Evolutionary conservation across 371 early-diverging fungal species (phyloP).

Genomic region (Mucor sp.): DNA sequence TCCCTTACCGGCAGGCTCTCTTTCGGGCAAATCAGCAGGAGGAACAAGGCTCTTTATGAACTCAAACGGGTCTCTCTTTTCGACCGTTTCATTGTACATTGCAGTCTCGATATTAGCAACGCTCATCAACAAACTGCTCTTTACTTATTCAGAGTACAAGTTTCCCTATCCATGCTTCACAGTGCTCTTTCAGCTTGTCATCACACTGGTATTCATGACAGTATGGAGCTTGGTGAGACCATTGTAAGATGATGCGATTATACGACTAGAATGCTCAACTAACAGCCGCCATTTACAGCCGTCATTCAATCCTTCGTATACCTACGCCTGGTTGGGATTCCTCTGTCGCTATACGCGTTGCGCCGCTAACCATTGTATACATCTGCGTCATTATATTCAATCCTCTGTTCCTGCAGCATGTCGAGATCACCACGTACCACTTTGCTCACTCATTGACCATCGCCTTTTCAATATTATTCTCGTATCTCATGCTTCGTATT

Average conservation of each 20-base stretch:
- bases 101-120: conserved; percentile 54
- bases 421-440: conserved; percentile 63
- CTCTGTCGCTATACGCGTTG: conserved; percentile 45
- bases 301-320: conserved; percentile 18
- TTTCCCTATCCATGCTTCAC: conserved; percentile 65
- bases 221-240: conserved; percentile 44
- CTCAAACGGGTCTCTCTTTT: conserved; percentile 6
- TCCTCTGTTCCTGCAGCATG: conserved; percentile 60
- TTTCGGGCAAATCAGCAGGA: neutral
- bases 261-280: neutral
- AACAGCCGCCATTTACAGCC: neutral
- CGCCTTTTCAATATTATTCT: conserved; percentile 59
- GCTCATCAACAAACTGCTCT: conserved; percentile 62
- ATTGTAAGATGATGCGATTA: conserved; percentile 29
- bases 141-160: conserved; percentile 50
- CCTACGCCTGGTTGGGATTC: conserved; percentile 55
- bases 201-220: conserved; percentile 47
- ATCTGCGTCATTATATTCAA: conserved; percentile 60
- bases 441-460: conserved; percentile 61
- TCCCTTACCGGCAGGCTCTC: conserved; percentile 22
- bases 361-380: conserved; percentile 57
- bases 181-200: conserved; percentile 56
- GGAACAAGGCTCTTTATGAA: conserved; percentile 8
- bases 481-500: conserved; percentile 48
- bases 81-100: conserved; percentile 53